phyloP scores from a whole-genome alignment of 208 protist species.

The Histomonas meleagridis region DNA sequence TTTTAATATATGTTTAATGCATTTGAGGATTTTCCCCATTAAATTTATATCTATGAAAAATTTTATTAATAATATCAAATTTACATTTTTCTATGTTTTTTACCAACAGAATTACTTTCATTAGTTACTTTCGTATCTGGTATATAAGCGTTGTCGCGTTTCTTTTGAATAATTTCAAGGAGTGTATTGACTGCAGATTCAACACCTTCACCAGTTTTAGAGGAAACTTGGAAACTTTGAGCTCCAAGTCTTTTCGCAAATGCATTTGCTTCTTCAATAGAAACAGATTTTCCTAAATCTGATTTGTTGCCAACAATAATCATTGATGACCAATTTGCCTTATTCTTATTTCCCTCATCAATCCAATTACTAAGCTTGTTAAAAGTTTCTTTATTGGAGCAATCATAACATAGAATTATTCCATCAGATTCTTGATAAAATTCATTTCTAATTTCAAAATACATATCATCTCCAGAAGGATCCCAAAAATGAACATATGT shows the following conservation, averaged over 20 bases:
- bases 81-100: no score
- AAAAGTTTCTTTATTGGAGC: background rate
- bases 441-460: constrained; percentile 31
- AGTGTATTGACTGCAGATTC: background rate
- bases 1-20: no score
- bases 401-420: background rate
- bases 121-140: no score
- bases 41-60: no score
- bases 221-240: background rate
- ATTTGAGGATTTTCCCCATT: no score
- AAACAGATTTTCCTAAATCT: background rate
- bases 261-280: background rate
- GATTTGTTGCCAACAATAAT: background rate
- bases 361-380: background rate
- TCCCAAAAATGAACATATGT: constrained; percentile 34
- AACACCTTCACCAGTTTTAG: background rate
- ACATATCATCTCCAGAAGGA: background rate
- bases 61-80: no score
- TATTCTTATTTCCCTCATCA: constrained; percentile 4
- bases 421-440: constrained; percentile 33
- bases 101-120: no score
- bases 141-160: no score
- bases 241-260: background rate
- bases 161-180: background rate
- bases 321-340: constrained; percentile 7